Base-by-base conservation (phyloP, 1,139 yeast species). In the Debaryomyces fabryi region DNA sequence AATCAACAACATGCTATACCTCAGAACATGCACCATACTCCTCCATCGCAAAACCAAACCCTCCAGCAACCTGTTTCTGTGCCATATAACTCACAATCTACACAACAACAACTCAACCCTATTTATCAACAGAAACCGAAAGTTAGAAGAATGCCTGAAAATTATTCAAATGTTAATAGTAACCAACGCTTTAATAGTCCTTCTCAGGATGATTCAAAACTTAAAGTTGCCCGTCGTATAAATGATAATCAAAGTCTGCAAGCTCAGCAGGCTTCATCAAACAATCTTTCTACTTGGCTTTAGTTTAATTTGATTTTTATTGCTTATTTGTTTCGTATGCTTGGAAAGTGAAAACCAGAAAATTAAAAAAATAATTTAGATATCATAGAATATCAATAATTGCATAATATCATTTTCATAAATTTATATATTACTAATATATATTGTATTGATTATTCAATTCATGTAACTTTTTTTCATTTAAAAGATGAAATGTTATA, bases 41-140 rank as follows among this genome's bases (percentile, higher is more conserved):
- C 57, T 50, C 48, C 61, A 39, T 57, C 58, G 44, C 61, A 58
- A 52, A 58, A 54, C 48, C 56, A 58, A 50, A 58, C 49, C 43
- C 63, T 58, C 34, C 37, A 50, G 24, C 48, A 45, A 24, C 44
- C 32, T 23, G 49, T 42, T 41, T 50, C 50, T 29, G 51, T 42
- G 20, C 56, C 48, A 45, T 54, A 42, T 44, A 46, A 39, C 43
- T 40, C 43, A 10, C 44, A 42, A 42, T 42, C 39, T 5, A 49
- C 49, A 25, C 51, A 47, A 43, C 48, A 42, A 27, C 44, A 34
- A 37, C 35, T 34, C n/a, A 39, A 42, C 10, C 15, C 43, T 16
- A 43, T 42, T 12, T 44, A 44, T 30, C 46, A 36, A 32, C 49
- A 46, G 44, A 51, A 49, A 33, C 50, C 50, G 12, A 51, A 49